Base-by-base conservation (phyloP, 2,329 filamentous ascomycete genomes). In the Pyricularia sp. region DNA sequence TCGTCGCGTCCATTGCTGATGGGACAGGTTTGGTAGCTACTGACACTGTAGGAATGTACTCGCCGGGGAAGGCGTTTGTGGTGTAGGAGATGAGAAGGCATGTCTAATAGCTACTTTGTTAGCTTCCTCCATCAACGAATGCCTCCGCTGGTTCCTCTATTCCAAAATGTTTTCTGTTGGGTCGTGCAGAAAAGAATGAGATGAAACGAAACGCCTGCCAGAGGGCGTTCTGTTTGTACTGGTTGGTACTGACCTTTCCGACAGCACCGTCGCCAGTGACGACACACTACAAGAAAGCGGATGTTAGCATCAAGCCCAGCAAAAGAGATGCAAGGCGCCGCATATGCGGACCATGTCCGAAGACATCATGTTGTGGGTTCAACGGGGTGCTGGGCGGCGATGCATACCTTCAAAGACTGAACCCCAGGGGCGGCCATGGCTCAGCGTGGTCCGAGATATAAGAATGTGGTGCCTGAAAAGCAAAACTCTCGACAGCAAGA, bases 251-350 rank as follows among this genome's bases (percentile, higher is more conserved):
- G 79, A 96, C 93, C 86, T 99, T 99, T 79, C 94, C 94, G 73
- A 99, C 94, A 76, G 94, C 94, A 90, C 94, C 94, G 78, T 99
- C 94, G 81, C 94, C 94, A 68, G 94, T 97, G 75, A 99, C 94
- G 76, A 99, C 94, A 78, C 94, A 99, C 92, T 97, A 71, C 67
- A 73, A 30, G 49, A 30, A 68, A 65, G 71, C 72, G 74, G 70
- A 69, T 73, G 59, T 31, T 61, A 61, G 59, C 59, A 19, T 61
- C 26, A n/a, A 7, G 53, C n/a, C 40, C 19, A 8, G 6, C 7
- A 49, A 19, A 19, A 9, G 19, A 49, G 6, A n/a, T 6, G n/a
- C n/a, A 2, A 49, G 40, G 40, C 19, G 19, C 19, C 19, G 40
- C 19, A 5, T 19, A 49, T n/a, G 40, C 40, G 40, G 40, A 49